Evolutionary conservation across 768 basidiomycete species (phyloP).

Genomic region (Austroboletus eburneus): DNA sequence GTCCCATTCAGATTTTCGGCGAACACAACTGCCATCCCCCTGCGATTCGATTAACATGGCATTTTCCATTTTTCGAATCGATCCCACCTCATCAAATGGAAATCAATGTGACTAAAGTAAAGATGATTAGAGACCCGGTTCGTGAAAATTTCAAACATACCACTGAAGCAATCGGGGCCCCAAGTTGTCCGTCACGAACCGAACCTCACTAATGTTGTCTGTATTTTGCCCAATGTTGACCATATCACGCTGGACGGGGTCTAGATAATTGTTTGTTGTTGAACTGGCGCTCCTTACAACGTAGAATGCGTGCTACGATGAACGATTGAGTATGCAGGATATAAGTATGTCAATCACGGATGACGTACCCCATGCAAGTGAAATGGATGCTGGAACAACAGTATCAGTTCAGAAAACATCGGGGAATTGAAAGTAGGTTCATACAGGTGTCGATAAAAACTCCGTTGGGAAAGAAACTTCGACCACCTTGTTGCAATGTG

Average conservation of each 20-base stretch:
- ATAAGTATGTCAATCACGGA: neutral
- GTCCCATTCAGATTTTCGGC: conserved; percentile 32
- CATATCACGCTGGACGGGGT: conserved; percentile 56
- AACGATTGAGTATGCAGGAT: too few species aligned
- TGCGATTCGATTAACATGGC: too few species aligned
- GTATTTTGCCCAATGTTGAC: conserved; percentile 31
- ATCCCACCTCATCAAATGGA: too few species aligned
- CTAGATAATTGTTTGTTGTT: too few species aligned
- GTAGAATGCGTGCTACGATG: conserved; percentile 37
- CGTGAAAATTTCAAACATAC: conserved; percentile 3
- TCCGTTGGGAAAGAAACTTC: conserved; percentile 34
- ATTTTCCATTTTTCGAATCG: too few species aligned
- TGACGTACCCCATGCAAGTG: conserved; percentile 45
- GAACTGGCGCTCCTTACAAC: conserved; percentile 47
- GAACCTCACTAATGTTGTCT: conserved; percentile 50
- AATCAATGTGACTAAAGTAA: conserved; percentile 25
- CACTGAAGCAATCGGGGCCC: conserved; percentile 16
- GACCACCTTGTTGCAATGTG: conserved; percentile 42
- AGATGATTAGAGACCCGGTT: neutral
- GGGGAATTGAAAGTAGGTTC: conserved; percentile 8
- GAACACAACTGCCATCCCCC: conserved; percentile 38
- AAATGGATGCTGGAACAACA: conserved; percentile 38
- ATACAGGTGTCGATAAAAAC: conserved; percentile 28
- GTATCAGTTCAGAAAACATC: too few species aligned
- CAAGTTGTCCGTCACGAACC: conserved; percentile 44